Conservation (phyloP, 371 early-diverging fungal species). For the Mucor circinelloides region DNA sequence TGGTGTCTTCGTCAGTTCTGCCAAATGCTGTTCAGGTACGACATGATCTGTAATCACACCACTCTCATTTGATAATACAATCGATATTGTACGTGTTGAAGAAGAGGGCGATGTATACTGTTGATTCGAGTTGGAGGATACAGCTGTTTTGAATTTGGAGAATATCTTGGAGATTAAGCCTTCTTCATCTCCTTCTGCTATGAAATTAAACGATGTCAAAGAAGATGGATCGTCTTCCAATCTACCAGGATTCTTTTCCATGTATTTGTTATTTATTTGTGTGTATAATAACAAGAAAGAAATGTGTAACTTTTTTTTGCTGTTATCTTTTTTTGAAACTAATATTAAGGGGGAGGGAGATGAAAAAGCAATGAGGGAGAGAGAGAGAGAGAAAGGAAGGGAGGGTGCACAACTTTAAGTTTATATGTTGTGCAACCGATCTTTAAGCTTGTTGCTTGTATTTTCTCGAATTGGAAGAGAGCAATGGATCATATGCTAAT, state of each 20-base stretch:
- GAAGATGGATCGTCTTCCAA: slow-evolving; percentile 40
- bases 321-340: background rate
- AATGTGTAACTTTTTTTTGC: background rate
- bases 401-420: background rate
- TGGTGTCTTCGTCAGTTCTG: background rate
- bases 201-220: slow-evolving; percentile 51
- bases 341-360: background rate
- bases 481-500: background rate
- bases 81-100: slow-evolving; percentile 11
- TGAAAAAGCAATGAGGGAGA: background rate
- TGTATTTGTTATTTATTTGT: background rate
- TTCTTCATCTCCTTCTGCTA: slow-evolving; percentile 54
- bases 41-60: background rate
- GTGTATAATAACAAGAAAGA: background rate
- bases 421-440: slow-evolving; percentile 4
- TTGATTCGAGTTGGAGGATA: slow-evolving; percentile 33
- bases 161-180: slow-evolving; percentile 62
- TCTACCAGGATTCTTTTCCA: slow-evolving; percentile 13
- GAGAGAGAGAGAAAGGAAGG: no score
- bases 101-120: slow-evolving; percentile 8
- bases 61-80: slow-evolving; percentile 6
- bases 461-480: background rate
- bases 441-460: background rate
- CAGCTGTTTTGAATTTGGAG: slow-evolving; percentile 59
- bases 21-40: background rate